A percentile compares a stretch with the other conserved stretches of the same genome.
phyloP scores from a whole-genome alignment of 2,329 filamentous ascomycete genomes.

The Dothiorella sarmentorum region DNA sequence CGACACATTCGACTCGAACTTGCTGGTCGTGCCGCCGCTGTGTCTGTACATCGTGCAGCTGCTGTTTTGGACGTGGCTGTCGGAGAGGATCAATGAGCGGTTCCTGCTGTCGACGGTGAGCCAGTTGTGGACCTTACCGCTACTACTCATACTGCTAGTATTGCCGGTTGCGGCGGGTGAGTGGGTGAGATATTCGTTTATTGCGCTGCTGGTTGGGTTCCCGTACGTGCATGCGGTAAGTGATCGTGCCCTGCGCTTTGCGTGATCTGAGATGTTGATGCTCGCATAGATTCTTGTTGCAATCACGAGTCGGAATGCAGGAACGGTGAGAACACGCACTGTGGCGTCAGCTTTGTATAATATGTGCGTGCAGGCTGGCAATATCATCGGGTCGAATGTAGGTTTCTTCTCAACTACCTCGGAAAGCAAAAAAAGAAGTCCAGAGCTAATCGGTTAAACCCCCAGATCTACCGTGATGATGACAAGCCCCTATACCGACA shows the following conservation, averaged over 20 bases:
- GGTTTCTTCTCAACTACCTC: conserved; percentile 1
- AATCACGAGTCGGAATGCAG: conserved; percentile 60
- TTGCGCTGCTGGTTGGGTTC: conserved; percentile 38
- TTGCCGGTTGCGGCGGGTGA: conserved; percentile 34
- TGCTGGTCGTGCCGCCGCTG: conserved; percentile 43
- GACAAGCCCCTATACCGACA: conserved; percentile 54
- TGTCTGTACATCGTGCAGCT: conserved; percentile 50
- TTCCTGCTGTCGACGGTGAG: conserved; percentile 47
- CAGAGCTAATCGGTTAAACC: not conserved
- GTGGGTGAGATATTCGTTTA: conserved; percentile 39
- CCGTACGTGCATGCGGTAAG: conserved; percentile 47
- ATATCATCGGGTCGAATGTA: conserved; percentile 34
- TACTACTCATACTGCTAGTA: conserved; percentile 37
- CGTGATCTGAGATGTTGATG: no score
- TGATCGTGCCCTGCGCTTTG: no score
- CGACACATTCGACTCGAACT: conserved; percentile 42
- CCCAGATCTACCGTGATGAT: conserved; percentile 49
- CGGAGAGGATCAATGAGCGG: conserved; percentile 50
- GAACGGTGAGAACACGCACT: conserved; percentile 58
- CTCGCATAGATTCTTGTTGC: conserved; percentile 50
- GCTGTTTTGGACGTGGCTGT: conserved; percentile 47
- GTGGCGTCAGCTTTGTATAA: conserved; percentile 65
- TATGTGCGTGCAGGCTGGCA: conserved; percentile 41
- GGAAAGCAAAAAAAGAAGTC: conserved; percentile 28
- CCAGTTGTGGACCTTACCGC: conserved; percentile 42